phyloP scores from a whole-genome alignment of 2,329 filamentous ascomycete genomes.

The Alternaria metachromatica region DNA sequence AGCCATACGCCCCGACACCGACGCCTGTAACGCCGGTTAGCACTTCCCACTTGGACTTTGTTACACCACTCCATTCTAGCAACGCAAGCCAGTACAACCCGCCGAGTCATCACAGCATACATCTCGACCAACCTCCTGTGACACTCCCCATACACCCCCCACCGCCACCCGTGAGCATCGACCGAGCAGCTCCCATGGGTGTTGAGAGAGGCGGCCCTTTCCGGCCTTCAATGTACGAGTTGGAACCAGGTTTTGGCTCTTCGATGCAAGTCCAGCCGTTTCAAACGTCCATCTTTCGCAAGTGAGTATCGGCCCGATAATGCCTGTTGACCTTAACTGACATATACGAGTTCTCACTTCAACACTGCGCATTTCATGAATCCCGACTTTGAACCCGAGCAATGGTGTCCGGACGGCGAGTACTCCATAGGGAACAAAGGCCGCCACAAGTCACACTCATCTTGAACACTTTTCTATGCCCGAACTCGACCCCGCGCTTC shows the following conservation, averaged over 20 bases:
- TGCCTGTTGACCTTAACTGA: conserved; percentile 19
- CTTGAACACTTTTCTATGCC: conserved; percentile 29
- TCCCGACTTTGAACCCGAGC: conserved; percentile 60
- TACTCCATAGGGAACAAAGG: conserved; percentile 50
- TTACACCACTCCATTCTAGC: conserved; percentile 35
- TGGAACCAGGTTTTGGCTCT: conserved; percentile 52
- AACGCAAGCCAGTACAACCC: conserved; percentile 36
- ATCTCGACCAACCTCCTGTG: conserved; percentile 42
- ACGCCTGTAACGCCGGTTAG: conserved; percentile 37
- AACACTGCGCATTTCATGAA: conserved; percentile 61
- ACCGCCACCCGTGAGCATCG: conserved; percentile 37
- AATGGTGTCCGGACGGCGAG: conserved; percentile 58
- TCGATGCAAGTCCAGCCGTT: conserved; percentile 50
- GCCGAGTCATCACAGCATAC: conserved; percentile 37
- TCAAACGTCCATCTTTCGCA: conserved; percentile 59
- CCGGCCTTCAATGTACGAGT: conserved; percentile 55
- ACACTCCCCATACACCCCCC: conserved; percentile 42
- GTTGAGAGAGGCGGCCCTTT: conserved; percentile 52
- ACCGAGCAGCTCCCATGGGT: conserved; percentile 34
- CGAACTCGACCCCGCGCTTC: conserved; percentile 25
- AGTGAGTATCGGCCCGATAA: conserved; percentile 44
- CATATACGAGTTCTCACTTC: conserved; percentile 54
- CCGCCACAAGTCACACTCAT: conserved; percentile 47
- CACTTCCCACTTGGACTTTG: conserved; percentile 43
- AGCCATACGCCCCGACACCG: conserved; percentile 40